phyloP scores from a whole-genome alignment of 2,329 filamentous ascomycete genomes.

The Stagonosporopsis rhizophila region DNA sequence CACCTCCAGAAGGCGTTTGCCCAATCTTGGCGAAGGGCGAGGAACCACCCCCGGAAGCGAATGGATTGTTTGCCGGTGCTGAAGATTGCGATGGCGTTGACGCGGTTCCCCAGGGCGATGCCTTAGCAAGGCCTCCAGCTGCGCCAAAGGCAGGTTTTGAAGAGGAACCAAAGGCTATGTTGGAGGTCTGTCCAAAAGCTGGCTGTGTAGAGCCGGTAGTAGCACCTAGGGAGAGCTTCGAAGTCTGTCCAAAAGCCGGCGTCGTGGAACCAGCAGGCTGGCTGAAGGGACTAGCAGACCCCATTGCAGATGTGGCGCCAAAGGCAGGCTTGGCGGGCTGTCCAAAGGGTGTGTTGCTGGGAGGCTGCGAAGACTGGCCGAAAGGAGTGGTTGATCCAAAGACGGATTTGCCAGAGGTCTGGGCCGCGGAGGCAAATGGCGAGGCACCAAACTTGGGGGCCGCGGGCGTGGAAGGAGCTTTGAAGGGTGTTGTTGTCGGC shows the following conservation, averaged over 20 bases:
- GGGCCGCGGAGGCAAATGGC: conserved; percentile 16
- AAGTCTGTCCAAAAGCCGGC: conserved; percentile 38
- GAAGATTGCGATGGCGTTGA: conserved; percentile 28
- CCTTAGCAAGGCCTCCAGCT: conserved; percentile 26
- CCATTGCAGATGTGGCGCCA: conserved; percentile 31
- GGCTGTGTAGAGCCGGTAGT: conserved; percentile 17
- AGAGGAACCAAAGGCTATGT: conserved; percentile 23
- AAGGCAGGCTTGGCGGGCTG: conserved; percentile 20
- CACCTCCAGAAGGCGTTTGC: conserved; percentile 15
- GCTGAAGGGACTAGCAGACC: conserved; percentile 31
- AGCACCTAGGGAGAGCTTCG: conserved; percentile 16
- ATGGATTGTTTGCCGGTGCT: conserved; percentile 45
- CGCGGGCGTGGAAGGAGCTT: conserved; percentile 26
- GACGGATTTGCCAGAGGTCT: conserved; percentile 6
- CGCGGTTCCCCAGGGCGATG: conserved; percentile 37
- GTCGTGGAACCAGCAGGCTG: conserved; percentile 29
- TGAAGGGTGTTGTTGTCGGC: conserved; percentile 33
- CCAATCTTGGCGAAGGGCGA: conserved; percentile 47
- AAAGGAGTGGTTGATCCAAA: conserved; percentile 20
- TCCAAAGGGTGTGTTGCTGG: conserved; percentile 23
- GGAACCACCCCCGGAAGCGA: conserved; percentile 26
- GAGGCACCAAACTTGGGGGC: conserved; percentile 33
- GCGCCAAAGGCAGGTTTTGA: conserved; percentile 41
- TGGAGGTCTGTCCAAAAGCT: background rate
- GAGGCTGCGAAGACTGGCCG: conserved; percentile 21